Base-by-base conservation (phyloP, 2,329 filamentous ascomycete genomes). In the Colletotrichum truncatum region DNA sequence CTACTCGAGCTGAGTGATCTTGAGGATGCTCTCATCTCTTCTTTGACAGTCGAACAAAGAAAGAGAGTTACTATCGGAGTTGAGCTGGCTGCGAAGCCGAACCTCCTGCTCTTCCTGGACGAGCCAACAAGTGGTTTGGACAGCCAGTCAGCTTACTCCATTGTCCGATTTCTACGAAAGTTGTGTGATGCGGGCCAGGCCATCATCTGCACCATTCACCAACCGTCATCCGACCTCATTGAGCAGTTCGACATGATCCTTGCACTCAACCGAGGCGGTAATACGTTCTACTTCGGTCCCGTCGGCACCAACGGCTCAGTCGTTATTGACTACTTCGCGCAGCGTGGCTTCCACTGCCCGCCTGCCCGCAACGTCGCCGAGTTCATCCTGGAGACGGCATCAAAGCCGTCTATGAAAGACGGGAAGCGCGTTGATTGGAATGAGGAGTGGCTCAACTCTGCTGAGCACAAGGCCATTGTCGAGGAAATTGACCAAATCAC, bases 221-320 rank as follows among this genome's bases (percentile, higher is more conserved):
- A 91, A 71, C 81, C 91, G 0, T 84, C 87, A 0, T 79, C 82
- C 10, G 86, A 82, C 61, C 81, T 87, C 11, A 88, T 88, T 9
- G 86, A 90, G 71, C 85, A 92, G 72, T 93, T 93, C 75, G 90
- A 93, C 73, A 91, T 91, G 85, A 87, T 93, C 16, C 82, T 93
- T 1, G 88, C 89, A 2, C 81, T 93, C 30, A 90, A 91, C 70
- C 89, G 85, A 0, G 89, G 88, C 14, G 90, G 89, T 18, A 90
- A 91, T 72, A 89, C 88, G 0, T 91, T 91, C 76, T 93, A 93
- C 76, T 93, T 93, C 63, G 91, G 91, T 0, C 85, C 88, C 0
- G 87, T 93, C 11, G 91, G 91, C 58, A 82, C 89, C n/a, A 87
- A 89, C 41, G 90, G 90, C 5, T 78, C 82, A 4, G 84, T 85